Conservation (phyloP, 495 filamentous ascomycete species). For the Glonium stellatum region DNA sequence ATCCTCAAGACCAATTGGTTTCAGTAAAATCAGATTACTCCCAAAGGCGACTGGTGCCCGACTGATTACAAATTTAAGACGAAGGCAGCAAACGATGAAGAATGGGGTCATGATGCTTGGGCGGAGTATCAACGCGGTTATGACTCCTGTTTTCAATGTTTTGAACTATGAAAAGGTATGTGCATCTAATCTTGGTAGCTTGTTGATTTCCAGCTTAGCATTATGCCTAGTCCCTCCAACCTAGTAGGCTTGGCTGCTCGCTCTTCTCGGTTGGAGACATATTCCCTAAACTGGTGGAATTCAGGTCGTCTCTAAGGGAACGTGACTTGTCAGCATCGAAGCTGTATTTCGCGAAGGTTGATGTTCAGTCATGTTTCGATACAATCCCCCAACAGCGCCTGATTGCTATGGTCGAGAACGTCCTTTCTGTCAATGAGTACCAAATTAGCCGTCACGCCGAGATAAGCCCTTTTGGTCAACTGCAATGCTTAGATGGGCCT, state of each 20-base stretch:
- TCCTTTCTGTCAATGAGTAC: slow-evolving; percentile 63
- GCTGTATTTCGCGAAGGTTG: slow-evolving; percentile 84
- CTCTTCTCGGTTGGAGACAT: slow-evolving; percentile 79
- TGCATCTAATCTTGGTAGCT: background rate
- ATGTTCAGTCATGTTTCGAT: slow-evolving; percentile 89
- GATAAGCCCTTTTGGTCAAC: slow-evolving; percentile 45
- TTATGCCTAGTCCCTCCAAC: slow-evolving; percentile 43
- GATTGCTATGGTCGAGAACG: slow-evolving; percentile 54
- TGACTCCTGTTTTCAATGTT: slow-evolving; percentile 68
- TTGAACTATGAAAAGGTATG: slow-evolving; percentile 69
- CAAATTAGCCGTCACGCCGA: slow-evolving; percentile 68
- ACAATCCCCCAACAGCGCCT: slow-evolving; percentile 79
- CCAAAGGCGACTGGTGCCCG: slow-evolving; percentile 67
- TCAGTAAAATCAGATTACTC: slow-evolving; percentile 70
- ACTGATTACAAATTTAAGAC: slow-evolving; percentile 79
- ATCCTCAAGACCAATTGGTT: slow-evolving; percentile 57
- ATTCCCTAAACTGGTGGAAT: slow-evolving; percentile 63
- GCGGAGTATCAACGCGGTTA: slow-evolving; percentile 70
- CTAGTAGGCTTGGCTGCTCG: slow-evolving; percentile 59
- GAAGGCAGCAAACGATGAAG: slow-evolving; percentile 47
- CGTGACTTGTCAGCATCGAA: slow-evolving; percentile 26
- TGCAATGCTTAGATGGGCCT: slow-evolving; percentile 20
- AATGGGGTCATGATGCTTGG: slow-evolving; percentile 52
- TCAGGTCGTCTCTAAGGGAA: slow-evolving; percentile 47
- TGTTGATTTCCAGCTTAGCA: background rate